phyloP scores from a whole-genome alignment of 2,329 filamentous ascomycete genomes.

The Chaetothyriales sp. region DNA sequence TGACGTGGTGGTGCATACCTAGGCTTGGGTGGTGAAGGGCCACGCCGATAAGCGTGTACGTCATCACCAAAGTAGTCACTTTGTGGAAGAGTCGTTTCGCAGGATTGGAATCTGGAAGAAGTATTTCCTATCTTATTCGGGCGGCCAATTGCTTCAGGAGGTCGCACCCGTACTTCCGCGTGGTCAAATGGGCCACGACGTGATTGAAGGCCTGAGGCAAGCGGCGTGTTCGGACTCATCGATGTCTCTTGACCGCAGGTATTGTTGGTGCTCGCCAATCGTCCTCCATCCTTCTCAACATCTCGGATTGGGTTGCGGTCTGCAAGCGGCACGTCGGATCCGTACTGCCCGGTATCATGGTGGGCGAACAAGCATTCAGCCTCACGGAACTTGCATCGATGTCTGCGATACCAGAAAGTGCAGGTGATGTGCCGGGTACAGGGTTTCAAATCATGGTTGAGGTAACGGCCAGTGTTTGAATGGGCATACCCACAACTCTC shows the following conservation, averaged over 20 bases:
- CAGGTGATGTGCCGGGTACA: constrained; percentile 12
- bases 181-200: not conserved
- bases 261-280: not conserved
- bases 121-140: not conserved
- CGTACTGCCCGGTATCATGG: not conserved
- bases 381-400: not conserved
- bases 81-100: not conserved
- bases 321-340: too few species aligned
- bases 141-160: not conserved
- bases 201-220: not conserved
- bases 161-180: not conserved
- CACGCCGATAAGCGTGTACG: too few species aligned
- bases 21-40: not conserved
- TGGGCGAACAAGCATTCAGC: not conserved
- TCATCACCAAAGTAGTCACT: not conserved
- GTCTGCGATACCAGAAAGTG: constrained; percentile 3
- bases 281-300: not conserved
- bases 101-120: not conserved
- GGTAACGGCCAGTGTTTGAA: constrained; percentile 1
- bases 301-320: not conserved
- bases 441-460: constrained; percentile 4
- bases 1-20: not conserved
- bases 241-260: not conserved
- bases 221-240: not conserved
- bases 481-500: not conserved